These are phyloP conservation scores for Saksenaea oblongispora DNA, from an alignment of 371 early-diverging fungal species.

Conservation along the genomic window DNA sequence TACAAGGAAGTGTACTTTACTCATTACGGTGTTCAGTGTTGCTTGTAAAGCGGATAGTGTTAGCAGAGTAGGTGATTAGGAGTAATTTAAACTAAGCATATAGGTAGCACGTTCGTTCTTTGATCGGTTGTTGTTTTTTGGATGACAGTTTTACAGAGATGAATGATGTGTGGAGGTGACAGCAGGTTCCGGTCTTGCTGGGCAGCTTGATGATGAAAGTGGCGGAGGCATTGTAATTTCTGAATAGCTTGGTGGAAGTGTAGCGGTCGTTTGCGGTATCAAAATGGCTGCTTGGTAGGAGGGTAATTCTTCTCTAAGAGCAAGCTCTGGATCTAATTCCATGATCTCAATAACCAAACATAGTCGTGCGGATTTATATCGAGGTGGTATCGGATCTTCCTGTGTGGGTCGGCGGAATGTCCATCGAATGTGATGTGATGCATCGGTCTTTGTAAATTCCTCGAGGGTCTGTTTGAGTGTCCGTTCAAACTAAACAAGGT, in stretches of 20 bases:
- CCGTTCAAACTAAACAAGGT: conserved; percentile 33
- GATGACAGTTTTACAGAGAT: neutral
- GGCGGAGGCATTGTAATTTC: conserved; percentile 10
- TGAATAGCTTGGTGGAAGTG: conserved; percentile 25
- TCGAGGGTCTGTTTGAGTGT: conserved; percentile 31
- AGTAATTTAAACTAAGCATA: conserved; percentile 1
- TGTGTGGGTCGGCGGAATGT: conserved; percentile 22
- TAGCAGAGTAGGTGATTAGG: neutral
- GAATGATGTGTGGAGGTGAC: neutral
- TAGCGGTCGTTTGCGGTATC: neutral
- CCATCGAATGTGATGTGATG: conserved; percentile 28
- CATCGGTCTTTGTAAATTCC: conserved; percentile 37
- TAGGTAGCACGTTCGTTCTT: neutral
- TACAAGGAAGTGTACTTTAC: neutral
- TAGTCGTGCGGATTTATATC: conserved; percentile 20
- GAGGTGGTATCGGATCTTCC: conserved; percentile 12
- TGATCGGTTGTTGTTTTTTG: neutral
- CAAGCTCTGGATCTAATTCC: conserved; percentile 23
- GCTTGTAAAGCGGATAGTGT: neutral
- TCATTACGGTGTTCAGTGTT: neutral
- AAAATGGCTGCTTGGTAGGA: conserved; percentile 33
- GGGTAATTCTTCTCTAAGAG: conserved; percentile 32
- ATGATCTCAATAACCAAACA: conserved; percentile 36
- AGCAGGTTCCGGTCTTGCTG: neutral
- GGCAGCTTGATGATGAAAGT: neutral